Percentiles rank a stretch among this genome's conserved stretches.
Conservation (phyloP, 164 flowering plant genomes). For the Kalanchoe fedtschenkoi region DNA sequence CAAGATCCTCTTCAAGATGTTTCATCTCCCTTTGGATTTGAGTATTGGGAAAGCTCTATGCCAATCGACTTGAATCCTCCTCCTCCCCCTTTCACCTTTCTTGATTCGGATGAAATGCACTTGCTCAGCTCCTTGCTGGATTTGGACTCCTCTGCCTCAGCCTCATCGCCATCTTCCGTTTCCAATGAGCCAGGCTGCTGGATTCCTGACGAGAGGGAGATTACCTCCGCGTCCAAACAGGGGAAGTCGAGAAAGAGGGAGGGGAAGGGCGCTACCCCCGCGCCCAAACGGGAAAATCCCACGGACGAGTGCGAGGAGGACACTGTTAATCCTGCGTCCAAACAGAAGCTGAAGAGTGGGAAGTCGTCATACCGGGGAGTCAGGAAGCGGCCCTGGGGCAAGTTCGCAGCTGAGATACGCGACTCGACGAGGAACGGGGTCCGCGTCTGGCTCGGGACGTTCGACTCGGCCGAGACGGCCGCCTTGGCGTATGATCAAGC, state of each 20-base stretch:
- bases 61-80: no score
- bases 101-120: constrained; percentile 3
- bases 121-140: constrained; percentile 1
- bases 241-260: background rate
- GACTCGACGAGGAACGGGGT: constrained; percentile 53
- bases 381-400: constrained; percentile 53
- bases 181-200: background rate
- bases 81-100: background rate
- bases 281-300: background rate
- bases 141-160: background rate
- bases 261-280: background rate
- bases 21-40: background rate
- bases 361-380: constrained; percentile 51
- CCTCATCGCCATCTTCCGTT: background rate
- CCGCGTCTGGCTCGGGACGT: constrained; percentile 65
- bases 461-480: constrained; percentile 55
- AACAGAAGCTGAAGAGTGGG: background rate
- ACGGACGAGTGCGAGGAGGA: background rate
- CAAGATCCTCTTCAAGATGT: background rate
- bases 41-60: background rate
- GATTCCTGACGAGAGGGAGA: background rate
- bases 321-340: background rate
- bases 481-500: constrained; percentile 73
- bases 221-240: constrained; percentile 2
- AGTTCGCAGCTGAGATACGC: constrained; percentile 54